These are phyloP conservation scores for Candida verbasci DNA, from an alignment of 805 yeast genomes.

Conservation along the genomic window DNA sequence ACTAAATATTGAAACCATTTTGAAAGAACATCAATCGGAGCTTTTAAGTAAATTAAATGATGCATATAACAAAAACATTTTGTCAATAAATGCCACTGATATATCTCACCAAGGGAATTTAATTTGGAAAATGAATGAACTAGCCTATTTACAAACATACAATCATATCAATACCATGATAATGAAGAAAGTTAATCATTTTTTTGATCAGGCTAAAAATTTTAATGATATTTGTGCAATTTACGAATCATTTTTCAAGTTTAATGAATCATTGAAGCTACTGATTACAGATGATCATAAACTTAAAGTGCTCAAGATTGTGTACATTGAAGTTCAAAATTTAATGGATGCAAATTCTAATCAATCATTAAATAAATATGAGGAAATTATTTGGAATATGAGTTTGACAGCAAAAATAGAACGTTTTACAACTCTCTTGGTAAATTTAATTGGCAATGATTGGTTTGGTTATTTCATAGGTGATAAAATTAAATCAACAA, in stretches of 20 bases:
- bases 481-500: slow-evolving; percentile 50
- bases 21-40: slow-evolving; percentile 1
- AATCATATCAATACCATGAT: slow-evolving; percentile 19
- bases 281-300: slow-evolving; percentile 35
- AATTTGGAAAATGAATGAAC: slow-evolving; percentile 26
- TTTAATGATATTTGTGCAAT: slow-evolving; percentile 26
- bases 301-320: slow-evolving; percentile 25
- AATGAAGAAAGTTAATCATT: slow-evolving; percentile 18
- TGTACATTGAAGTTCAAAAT: slow-evolving; percentile 21
- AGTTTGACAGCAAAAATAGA: slow-evolving; percentile 18
- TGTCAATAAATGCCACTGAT: slow-evolving; percentile 27
- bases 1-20: slow-evolving; percentile 21
- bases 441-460: slow-evolving; percentile 24
- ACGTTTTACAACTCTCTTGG: slow-evolving; percentile 20
- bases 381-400: slow-evolving; percentile 14
- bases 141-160: slow-evolving; percentile 18
- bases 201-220: slow-evolving; percentile 20
- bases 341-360: slow-evolving; percentile 13
- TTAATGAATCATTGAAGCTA: slow-evolving; percentile 14
- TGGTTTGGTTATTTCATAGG: slow-evolving; percentile 49
- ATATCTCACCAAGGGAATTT: slow-evolving; percentile 26
- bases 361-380: not conserved
- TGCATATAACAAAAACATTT: slow-evolving; percentile 25
- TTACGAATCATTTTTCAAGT: slow-evolving; percentile 18
- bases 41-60: slow-evolving; percentile 10